Evolutionary conservation across 106 monocot genomes (phyloP), one percentile per base, ranked within the genome.

Genomic region (Acorus calamus): DNA sequence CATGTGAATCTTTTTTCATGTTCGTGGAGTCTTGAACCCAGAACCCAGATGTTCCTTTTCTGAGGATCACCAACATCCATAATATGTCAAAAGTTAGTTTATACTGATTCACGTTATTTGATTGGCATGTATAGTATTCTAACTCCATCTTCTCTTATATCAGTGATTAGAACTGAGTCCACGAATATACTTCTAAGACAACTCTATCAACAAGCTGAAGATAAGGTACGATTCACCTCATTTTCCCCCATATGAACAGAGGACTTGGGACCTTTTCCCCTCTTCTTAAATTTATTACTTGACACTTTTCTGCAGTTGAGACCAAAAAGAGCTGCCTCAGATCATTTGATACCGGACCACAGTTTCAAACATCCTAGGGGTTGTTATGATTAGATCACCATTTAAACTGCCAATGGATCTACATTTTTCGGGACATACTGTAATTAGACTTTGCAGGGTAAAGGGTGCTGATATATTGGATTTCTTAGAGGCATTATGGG

Each of bases 91-190:
- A 28, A 28, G 28, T 28, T 28, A 28, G 28, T 28, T 28, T 28
- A 28, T 28, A 28, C 28, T 28, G 28, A 28, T 28, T 28, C 28
- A 28, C 28, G 28, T 28, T 28, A 28, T 28, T 28, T 28, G 28
- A 28, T 28, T 28, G 28, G 28, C 28, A 28, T 28, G 28, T 28
- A 28, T 28, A 28, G 28, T 28, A 28, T 28, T 28, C 28, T 28
- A 28, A 28, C 28, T 28, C 14, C 14, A 52, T 50, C 12, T 42
- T 28, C 41, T 47, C 3, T 8, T 7, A 3, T 69, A 62, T 45
- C 62, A 92, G 92, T 92, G 11, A 92, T 92, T 80, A 75, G 79
- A 69, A 92, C 79, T 54, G 92, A 92, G 66, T 53, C 75, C 55
- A 80, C 60, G 59, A 92, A 88, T 63, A 92, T 92, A 62, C 92